phyloP scores from a whole-genome alignment of 139 green algal genomes.

The Picochlorum sp. region DNA sequence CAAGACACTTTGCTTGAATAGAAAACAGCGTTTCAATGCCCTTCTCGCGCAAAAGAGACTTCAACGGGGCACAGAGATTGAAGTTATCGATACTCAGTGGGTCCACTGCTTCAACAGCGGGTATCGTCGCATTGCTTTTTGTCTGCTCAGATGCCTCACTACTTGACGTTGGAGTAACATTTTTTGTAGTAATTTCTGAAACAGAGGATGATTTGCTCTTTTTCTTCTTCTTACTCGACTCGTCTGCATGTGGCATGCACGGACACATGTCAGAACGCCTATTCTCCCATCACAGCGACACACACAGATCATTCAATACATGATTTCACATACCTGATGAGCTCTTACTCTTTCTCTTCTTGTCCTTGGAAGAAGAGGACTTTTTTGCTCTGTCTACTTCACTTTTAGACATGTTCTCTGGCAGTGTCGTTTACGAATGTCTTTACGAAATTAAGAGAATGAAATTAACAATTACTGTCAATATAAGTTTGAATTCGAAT shows the following conservation, averaged over 20 bases:
- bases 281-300: not conserved
- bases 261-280: not conserved
- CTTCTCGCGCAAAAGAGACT: constrained; percentile 60
- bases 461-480: too few relatives aligned
- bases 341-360: too few relatives aligned
- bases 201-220: not conserved
- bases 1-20: constrained; percentile 88
- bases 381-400: too few relatives aligned
- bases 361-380: too few relatives aligned
- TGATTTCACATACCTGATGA: too few relatives aligned
- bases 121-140: not conserved
- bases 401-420: too few relatives aligned
- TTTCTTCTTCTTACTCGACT: constrained; percentile 8
- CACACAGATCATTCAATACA: not conserved
- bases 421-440: too few relatives aligned
- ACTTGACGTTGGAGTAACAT: not conserved
- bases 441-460: too few relatives aligned
- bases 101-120: constrained; percentile 19
- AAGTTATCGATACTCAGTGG: constrained; percentile 73
- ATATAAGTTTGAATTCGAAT: too few relatives aligned
- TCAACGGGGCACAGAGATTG: constrained; percentile 53
- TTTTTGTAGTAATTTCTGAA: constrained; percentile 4
- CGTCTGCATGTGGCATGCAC: not conserved
- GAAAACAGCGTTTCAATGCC: constrained; percentile 85
- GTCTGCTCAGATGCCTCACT: constrained; percentile 4